These are phyloP conservation scores for Retiboletus flavoniger DNA, from an alignment of 1,284 basidiomycete species.

Conservation along the genomic window DNA sequence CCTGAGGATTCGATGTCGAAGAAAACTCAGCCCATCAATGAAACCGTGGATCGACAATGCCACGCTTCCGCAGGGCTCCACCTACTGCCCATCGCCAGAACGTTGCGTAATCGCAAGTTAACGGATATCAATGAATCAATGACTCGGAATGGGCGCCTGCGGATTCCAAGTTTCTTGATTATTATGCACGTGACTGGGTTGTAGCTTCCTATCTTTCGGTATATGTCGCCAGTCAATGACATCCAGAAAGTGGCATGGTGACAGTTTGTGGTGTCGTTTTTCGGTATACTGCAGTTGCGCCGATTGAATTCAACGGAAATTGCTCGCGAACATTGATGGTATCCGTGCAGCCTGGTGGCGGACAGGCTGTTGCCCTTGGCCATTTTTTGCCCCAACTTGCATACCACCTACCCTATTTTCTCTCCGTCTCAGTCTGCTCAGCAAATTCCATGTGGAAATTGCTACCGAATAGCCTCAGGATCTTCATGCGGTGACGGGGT, in stretches of 20 bases:
- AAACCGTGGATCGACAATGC: slow-evolving; percentile 24
- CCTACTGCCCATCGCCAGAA: not conserved
- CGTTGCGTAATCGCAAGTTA: slow-evolving; percentile 9
- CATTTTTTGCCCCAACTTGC: slow-evolving; percentile 10
- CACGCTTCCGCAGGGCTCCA: slow-evolving; percentile 1
- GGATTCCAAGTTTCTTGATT: not conserved
- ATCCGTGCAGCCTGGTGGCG: slow-evolving; percentile 9
- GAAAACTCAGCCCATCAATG: slow-evolving; percentile 7
- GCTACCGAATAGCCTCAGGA: not conserved
- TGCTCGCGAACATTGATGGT: slow-evolving; percentile 16
- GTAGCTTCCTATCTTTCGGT: not conserved
- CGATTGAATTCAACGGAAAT: slow-evolving; percentile 30
- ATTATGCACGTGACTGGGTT: slow-evolving; percentile 6
- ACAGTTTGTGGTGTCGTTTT: slow-evolving; percentile 11
- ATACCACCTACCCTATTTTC: not conserved
- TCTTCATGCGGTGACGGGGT: not conserved
- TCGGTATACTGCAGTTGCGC: slow-evolving; percentile 18
- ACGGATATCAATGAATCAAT: not conserved
- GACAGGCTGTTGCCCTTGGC: slow-evolving; percentile 4
- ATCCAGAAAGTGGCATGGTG: slow-evolving; percentile 11
- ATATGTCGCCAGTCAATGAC: no score
- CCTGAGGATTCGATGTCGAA: not conserved
- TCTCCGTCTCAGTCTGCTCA: not conserved
- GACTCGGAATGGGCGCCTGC: not conserved
- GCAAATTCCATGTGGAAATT: slow-evolving; percentile 1